Evolutionary conservation across 495 filamentous ascomycete genomes (phyloP).

Genomic region (Neurospora africana): DNA sequence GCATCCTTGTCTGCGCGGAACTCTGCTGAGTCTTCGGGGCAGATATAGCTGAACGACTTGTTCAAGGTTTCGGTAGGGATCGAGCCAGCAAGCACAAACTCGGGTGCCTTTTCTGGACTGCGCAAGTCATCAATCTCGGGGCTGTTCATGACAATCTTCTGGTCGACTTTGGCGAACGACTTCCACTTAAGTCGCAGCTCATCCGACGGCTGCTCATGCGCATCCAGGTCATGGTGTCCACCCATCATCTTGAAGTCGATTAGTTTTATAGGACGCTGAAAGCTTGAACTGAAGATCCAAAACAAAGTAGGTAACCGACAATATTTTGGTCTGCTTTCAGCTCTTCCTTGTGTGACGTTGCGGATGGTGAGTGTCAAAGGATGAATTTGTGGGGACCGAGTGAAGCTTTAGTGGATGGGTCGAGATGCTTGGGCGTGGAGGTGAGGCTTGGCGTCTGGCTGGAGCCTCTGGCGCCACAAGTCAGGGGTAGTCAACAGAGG

Average conservation of each 20-base stretch:
- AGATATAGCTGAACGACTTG: conserved; percentile 27
- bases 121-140: conserved; percentile 35
- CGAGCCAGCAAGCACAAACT: conserved; percentile 25
- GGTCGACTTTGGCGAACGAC: conserved; percentile 30
- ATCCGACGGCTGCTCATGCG: conserved; percentile 60
- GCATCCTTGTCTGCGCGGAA: conserved; percentile 17
- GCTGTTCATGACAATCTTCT: conserved; percentile 26
- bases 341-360: background rate
- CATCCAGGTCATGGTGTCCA: conserved; percentile 45
- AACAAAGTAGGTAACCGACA: too few relatives aligned
- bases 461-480: background rate
- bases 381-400: background rate
- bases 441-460: background rate
- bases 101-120: conserved; percentile 14
- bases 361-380: background rate
- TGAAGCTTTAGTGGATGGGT: background rate
- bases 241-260: conserved; percentile 20
- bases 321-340: background rate
- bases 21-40: conserved; percentile 5
- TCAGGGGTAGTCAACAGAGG: background rate
- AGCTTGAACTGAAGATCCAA: background rate
- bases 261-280: background rate
- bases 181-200: conserved; percentile 56
- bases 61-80: conserved; percentile 27
- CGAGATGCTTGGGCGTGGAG: background rate